Evolutionary conservation across 345 rosid species (phyloP).

Genomic region (Eucalyptus tenuipes): DNA sequence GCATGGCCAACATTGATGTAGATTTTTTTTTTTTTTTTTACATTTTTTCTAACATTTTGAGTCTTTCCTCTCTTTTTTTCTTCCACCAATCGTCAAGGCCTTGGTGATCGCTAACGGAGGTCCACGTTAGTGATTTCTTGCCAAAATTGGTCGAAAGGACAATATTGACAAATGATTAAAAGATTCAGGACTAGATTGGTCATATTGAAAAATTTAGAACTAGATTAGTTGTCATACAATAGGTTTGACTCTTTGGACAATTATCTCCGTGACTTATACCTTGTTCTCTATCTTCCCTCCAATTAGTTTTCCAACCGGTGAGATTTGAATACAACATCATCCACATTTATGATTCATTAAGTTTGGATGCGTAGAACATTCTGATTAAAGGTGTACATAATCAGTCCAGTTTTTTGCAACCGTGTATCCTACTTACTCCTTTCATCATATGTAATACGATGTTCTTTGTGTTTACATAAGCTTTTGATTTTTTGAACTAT

Average conservation of each 20-base stretch:
- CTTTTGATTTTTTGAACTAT: too few relatives aligned
- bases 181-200: neutral
- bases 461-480: too few relatives aligned
- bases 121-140: fast-evolving
- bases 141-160: neutral
- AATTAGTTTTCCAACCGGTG: fast-evolving
- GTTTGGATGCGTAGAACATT: neutral
- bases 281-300: neutral
- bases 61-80: neutral
- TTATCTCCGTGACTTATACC: neutral
- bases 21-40: neutral
- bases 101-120: neutral
- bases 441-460: neutral
- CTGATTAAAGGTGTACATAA: neutral
- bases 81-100: neutral
- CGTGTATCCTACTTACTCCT: neutral
- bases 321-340: neutral
- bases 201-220: neutral
- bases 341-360: neutral
- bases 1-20: neutral
- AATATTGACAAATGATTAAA: neutral
- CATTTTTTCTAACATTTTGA: neutral
- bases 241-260: neutral
- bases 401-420: neutral
- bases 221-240: neutral